Conservation (phyloP, 352 stramenopile species). For the Elongisporangium undulatum region DNA sequence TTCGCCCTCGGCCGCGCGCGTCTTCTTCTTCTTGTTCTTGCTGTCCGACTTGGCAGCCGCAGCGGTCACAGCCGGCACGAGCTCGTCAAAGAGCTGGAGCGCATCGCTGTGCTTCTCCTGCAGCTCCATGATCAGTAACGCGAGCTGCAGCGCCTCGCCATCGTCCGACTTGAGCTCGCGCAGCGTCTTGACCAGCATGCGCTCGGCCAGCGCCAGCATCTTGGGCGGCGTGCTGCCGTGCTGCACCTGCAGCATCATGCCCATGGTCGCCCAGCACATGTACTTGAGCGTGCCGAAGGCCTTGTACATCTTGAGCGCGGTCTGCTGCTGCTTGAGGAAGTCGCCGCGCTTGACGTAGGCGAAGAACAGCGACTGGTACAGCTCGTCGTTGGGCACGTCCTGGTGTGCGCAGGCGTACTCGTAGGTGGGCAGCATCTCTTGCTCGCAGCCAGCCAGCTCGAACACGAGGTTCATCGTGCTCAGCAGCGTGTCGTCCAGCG, state of each 20-base stretch:
- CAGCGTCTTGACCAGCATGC: slow-evolving; percentile 80
- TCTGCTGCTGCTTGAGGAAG: slow-evolving; percentile 87
- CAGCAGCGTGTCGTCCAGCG: slow-evolving; percentile 78
- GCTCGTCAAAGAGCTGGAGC: slow-evolving; percentile 72
- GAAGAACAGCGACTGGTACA: slow-evolving; percentile 68
- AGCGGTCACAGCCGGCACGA: slow-evolving; percentile 28
- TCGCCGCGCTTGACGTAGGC: slow-evolving; percentile 53
- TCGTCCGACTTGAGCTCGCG: slow-evolving; percentile 48
- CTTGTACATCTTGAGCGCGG: slow-evolving; percentile 85
- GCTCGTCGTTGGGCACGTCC: slow-evolving; percentile 58
- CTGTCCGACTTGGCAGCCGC: slow-evolving; percentile 12
- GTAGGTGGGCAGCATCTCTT: slow-evolving; percentile 78
- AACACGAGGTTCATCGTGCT: slow-evolving; percentile 87
- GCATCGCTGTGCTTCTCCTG: slow-evolving; percentile 63
- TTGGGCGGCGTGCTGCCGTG: slow-evolving; percentile 53
- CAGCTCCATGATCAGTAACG: slow-evolving; percentile 68
- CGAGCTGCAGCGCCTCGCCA: slow-evolving; percentile 65
- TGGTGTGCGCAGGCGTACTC: slow-evolving; percentile 57
- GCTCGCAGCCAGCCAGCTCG: slow-evolving; percentile 55
- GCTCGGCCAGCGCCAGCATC: slow-evolving; percentile 74
- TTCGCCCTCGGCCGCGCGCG: slow-evolving; percentile 59
- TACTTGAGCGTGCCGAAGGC: slow-evolving; percentile 68
- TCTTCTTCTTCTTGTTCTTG: slow-evolving; percentile 6
- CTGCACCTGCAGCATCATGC: slow-evolving; percentile 83
- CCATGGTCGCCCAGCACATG: slow-evolving; percentile 76